Evolutionary conservation across 2,329 filamentous ascomycete genomes (phyloP).

Genomic region (Onygenales sp.): DNA sequence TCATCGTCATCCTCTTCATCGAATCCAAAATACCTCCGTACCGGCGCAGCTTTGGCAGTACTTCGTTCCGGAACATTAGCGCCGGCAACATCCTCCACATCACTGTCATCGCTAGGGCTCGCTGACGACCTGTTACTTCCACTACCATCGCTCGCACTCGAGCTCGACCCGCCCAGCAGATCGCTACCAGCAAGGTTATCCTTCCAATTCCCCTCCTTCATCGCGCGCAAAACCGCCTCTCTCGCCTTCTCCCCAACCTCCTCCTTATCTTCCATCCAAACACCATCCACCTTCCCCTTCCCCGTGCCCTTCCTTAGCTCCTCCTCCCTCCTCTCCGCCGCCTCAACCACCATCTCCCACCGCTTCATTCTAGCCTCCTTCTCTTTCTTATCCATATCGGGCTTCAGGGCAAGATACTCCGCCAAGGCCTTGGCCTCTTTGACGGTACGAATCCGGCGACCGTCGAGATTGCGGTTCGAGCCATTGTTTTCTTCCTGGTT

Average conservation of each 20-base stretch:
- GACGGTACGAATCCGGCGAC: slow-evolving; percentile 78
- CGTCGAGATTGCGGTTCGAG: slow-evolving; percentile 88
- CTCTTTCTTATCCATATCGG: slow-evolving; percentile 92
- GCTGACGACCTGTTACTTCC: slow-evolving; percentile 20
- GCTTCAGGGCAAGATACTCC: slow-evolving; percentile 89
- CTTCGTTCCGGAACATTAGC: slow-evolving; percentile 17
- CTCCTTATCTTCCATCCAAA: slow-evolving; percentile 93
- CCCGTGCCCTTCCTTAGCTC: slow-evolving; percentile 64
- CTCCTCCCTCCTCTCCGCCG: slow-evolving; percentile 71
- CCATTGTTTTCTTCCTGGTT: slow-evolving; percentile 74
- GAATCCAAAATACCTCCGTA: slow-evolving; percentile 36
- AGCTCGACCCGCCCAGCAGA: slow-evolving; percentile 26
- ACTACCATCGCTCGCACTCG: slow-evolving; percentile 29
- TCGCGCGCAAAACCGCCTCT: slow-evolving; percentile 63
- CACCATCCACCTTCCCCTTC: slow-evolving; percentile 63
- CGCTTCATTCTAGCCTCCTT: slow-evolving; percentile 71
- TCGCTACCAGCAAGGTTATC: slow-evolving; percentile 32
- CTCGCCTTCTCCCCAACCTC: slow-evolving; percentile 76
- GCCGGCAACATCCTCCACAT: slow-evolving; percentile 23
- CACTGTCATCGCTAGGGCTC: slow-evolving; percentile 27
- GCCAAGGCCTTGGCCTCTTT: slow-evolving; percentile 92
- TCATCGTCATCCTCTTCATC: slow-evolving; percentile 35
- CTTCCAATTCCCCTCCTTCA: slow-evolving; percentile 50
- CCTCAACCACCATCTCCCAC: slow-evolving; percentile 81
- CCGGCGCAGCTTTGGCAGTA: slow-evolving; percentile 17